Percentiles rank a stretch among this genome's conserved stretches.
Conservation (phyloP, 2,329 filamentous ascomycete genomes). For the Ophiocordyceps unilateralis region DNA sequence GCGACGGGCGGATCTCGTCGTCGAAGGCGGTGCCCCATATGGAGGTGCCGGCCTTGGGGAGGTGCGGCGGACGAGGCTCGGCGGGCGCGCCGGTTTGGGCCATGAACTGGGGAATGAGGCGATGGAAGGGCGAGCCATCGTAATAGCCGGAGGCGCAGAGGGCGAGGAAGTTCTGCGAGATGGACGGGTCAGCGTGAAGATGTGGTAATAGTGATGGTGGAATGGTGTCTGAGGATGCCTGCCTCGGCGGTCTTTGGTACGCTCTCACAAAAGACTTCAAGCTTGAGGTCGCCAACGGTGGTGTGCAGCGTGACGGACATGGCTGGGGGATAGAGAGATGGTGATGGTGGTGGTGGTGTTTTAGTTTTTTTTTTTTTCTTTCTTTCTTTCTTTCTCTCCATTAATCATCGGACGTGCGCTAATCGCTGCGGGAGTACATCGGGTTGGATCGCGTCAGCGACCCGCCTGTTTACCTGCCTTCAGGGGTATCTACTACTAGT, state of each 20-base stretch:
- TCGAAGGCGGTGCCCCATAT: constrained; percentile 62
- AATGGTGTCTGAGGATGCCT: constrained; percentile 7
- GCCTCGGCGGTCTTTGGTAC: constrained; percentile 85
- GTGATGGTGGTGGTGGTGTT: background rate
- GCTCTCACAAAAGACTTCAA: constrained; percentile 90
- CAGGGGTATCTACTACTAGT: too few relatives aligned
- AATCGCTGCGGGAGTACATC: too few relatives aligned
- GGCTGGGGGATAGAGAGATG: background rate
- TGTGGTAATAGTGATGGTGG: background rate
- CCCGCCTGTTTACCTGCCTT: too few relatives aligned
- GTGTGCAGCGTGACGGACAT: constrained; percentile 72
- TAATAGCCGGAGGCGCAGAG: constrained; percentile 70
- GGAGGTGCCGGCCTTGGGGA: constrained; percentile 51
- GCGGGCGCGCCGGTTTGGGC: constrained; percentile 55
- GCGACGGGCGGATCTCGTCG: constrained; percentile 59
- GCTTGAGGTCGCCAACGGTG: constrained; percentile 74
- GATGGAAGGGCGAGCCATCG: constrained; percentile 59
- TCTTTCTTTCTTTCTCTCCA: too few relatives aligned
- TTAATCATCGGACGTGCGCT: too few relatives aligned
- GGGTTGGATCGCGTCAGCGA: too few relatives aligned
- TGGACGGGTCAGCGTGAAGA: background rate
- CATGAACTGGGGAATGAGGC: constrained; percentile 69
- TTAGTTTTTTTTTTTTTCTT: background rate
- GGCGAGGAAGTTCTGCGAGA: constrained; percentile 64
- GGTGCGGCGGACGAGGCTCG: constrained; percentile 29